Base-by-base conservation (phyloP, 148 eudicot species). In the Silene uniflora region DNA sequence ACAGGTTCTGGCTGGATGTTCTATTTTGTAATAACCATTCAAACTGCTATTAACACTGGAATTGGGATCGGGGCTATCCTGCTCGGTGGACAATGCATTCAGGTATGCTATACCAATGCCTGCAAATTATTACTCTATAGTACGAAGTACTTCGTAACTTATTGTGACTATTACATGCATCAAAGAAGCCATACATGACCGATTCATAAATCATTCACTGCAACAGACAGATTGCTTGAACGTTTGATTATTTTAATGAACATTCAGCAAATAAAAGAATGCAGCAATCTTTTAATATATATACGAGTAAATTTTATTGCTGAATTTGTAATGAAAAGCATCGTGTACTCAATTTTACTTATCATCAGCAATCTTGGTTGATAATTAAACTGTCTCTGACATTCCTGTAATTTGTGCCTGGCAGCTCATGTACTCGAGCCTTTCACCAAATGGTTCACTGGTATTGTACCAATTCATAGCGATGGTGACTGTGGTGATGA, bases 1-100 rank as follows among this genome's bases (percentile, higher is more conserved):
- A 39, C 52, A 95, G 98, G 98, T n/a, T 88, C 87, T 8, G 96
- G 98, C 29, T 85, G 93, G 92, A 95, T 92, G 96, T 95, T 86
- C 76, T 95, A 95, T 80, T 89, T 92, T 47, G 98, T 95, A 25
- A 80, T 95, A 67, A 86, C 72, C 78, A 89, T 95, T 73, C 98
- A 95, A 80, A 89, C 93, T n/a, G 92, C 97, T 13, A 90, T 95
- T 75, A 95, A 95, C 75, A 90, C 93, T 8, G 98, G 98, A 56
- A 81, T 92, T 42, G 83, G 92, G 27, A 89, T 92, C 19, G 98
- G 91, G 81, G 85, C 89, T 47, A 88, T 92, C 79, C 82, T 95
- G 73, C 92, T 95, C 17, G 89, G 96, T 23, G 97, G 97, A 24
- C 82, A 95, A 87, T 90, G 96, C 86, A 86, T 95, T 63, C 86